Evolutionary conservation across 2,329 filamentous ascomycete species (phyloP).

Genomic region (Penicillium rolfsii): DNA sequence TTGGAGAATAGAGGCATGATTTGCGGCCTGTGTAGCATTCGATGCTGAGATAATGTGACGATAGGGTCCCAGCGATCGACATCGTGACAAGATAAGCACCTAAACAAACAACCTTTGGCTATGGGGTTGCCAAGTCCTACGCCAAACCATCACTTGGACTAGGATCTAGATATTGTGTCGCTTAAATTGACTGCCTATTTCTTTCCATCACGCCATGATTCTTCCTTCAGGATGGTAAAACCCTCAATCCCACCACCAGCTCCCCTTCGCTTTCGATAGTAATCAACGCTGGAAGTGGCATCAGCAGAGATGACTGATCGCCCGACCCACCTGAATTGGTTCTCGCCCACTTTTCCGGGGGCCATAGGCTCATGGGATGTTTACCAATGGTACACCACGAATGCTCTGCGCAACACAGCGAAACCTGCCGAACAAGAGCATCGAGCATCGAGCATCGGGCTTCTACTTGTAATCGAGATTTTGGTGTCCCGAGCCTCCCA

Average conservation of each 20-base stretch:
- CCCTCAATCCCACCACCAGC: slow-evolving; percentile 17
- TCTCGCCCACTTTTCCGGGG: neutral
- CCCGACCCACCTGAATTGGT: slow-evolving; percentile 12
- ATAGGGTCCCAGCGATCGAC: neutral
- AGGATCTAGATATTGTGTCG: neutral
- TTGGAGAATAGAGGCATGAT: neutral
- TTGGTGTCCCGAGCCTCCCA: neutral
- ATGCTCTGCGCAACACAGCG: neutral
- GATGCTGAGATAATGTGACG: neutral
- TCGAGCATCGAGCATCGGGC: neutral
- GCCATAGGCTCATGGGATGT: neutral
- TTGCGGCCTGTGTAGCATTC: neutral
- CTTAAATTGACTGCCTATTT: slow-evolving; percentile 1
- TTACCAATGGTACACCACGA: too few relatives aligned
- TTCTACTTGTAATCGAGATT: neutral
- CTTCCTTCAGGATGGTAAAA: neutral
- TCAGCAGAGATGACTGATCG: slow-evolving; percentile 9
- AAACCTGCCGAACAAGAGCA: neutral
- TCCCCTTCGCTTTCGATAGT: neutral
- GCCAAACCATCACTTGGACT: neutral
- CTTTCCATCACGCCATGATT: neutral
- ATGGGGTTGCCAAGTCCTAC: neutral
- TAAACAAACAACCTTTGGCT: neutral
- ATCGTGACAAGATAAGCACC: neutral
- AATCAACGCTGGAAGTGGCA: neutral